Conservation (phyloP, 2,329 filamentous ascomycete species). For the Pseudogymnoascus sp. region DNA sequence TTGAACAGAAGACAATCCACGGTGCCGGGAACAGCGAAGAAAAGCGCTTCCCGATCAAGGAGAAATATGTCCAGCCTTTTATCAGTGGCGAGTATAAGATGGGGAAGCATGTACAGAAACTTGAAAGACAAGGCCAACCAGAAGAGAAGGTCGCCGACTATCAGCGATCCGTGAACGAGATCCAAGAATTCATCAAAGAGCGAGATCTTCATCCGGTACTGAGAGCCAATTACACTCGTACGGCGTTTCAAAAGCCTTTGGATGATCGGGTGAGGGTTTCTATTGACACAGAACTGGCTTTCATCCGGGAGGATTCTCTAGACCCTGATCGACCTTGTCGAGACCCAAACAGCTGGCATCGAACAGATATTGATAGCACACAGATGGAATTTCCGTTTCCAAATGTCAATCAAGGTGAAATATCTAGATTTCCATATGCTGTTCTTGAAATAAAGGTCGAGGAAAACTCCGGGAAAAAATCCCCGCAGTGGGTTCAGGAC, state of each 20-base stretch:
- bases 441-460: constrained; percentile 87
- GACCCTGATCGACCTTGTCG: constrained; percentile 80
- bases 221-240: constrained; percentile 86
- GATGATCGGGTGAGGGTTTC: constrained; percentile 86
- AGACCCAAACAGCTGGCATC: constrained; percentile 82
- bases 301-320: constrained; percentile 71
- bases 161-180: constrained; percentile 61
- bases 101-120: constrained; percentile 83
- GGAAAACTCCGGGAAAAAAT: constrained; percentile 55
- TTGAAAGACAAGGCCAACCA: constrained; percentile 66
- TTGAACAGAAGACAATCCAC: constrained; percentile 84
- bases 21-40: constrained; percentile 71
- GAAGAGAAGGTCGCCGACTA: constrained; percentile 59
- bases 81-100: constrained; percentile 80
- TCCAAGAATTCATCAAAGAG: constrained; percentile 71
- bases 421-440: constrained; percentile 82
- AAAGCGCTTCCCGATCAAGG: constrained; percentile 75
- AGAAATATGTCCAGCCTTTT: constrained; percentile 85
- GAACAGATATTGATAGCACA: constrained; percentile 74
- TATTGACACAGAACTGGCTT: constrained; percentile 83
- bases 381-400: constrained; percentile 82
- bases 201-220: constrained; percentile 75
- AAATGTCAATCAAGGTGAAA: constrained; percentile 80
- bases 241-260: constrained; percentile 90
- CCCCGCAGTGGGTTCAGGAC: constrained; percentile 80